Base-by-base conservation (phyloP, 192 early-diverging fungal species). In the Coemansia sp. region DNA sequence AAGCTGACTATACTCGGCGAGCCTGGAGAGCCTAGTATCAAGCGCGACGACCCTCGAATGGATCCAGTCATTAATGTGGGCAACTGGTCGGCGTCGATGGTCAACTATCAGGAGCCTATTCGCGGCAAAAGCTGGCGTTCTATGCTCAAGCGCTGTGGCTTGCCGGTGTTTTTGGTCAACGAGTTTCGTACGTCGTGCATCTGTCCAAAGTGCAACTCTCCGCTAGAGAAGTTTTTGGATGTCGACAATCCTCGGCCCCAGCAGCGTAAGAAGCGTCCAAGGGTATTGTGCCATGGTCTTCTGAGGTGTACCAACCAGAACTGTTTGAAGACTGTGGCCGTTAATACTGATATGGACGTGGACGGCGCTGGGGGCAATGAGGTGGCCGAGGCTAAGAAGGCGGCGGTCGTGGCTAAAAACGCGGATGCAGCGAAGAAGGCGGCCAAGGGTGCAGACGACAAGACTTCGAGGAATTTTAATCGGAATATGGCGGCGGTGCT, bases 21-120 rank as follows among this genome's bases (percentile, higher is more conserved):
- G 33, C 33, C 33, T 35, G 33, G 33, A 35, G 33, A 35, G 33
- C 33, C 33, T 35, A 35, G 33, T 35, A 35, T 35, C 33, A 35
- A 35, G 2, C 33, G 33, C 6, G 33, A 7, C 33, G 33, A 35
- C 33, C 33, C 33, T 35, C 33, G 33, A 35, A 2, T 7, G 33
- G 33, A 35, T 35, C 33, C 33, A 35, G 33, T 35, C 33, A 7
- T 35, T 35, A 35, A 35, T 35, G 33, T 35, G 6, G 33, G 33
- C 33, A 35, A 66, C 63, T 73, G 71, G 71, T 66, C 59, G 0
- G 63, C 64, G 19, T 21, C 58, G 1, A 73, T 62, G 64, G n/a
- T 1, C 9, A 0, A 11, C 6, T 67, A 52, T 58, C 58, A 62
- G 33, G 46, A 62, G 63, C 64, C 64, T 2, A 67, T 73, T 21